phyloP scores from a whole-genome alignment of 176 grass and related monocot genomes.

The Oryza punctata region DNA sequence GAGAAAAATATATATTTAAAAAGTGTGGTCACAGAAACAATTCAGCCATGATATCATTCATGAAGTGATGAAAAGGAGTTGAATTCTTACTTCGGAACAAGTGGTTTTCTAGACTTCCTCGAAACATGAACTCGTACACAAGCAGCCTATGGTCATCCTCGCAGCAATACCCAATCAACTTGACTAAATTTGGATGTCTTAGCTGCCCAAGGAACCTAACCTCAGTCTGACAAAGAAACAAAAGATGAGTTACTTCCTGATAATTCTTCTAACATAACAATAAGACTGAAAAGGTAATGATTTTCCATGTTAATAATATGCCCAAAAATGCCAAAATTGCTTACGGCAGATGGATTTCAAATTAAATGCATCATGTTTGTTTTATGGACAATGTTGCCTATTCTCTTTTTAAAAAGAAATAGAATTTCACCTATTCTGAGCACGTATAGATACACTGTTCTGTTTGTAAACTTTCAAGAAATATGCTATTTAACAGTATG shows the following conservation, averaged over 20 bases:
- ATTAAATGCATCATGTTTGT: not conserved
- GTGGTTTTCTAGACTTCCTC: constrained; percentile 99
- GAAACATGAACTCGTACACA: constrained; percentile 99
- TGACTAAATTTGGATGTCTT: constrained; percentile 98
- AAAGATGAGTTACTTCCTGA: constrained; percentile 9
- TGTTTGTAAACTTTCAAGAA: not conserved
- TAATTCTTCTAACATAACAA: not conserved
- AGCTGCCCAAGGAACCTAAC: constrained; percentile 96
- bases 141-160: constrained; percentile 97
- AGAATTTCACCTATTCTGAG: not conserved
- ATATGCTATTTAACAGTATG: not conserved
- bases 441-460: not conserved
- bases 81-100: constrained; percentile 91
- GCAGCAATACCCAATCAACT: constrained; percentile 98
- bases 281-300: not conserved
- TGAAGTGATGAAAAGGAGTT: constrained; percentile 3
- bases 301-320: not conserved
- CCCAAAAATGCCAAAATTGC: not conserved
- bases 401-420: not conserved
- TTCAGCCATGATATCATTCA: constrained; percentile 11
- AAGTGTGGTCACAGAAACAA: not conserved
- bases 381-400: constrained; percentile 15
- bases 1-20: constrained; percentile 16
- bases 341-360: not conserved
- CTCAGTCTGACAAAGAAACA: constrained; percentile 71